These are phyloP conservation scores for Puccinia triticina DNA, from an alignment of 1,284 basidiomycete genomes.

Conservation along the genomic window DNA sequence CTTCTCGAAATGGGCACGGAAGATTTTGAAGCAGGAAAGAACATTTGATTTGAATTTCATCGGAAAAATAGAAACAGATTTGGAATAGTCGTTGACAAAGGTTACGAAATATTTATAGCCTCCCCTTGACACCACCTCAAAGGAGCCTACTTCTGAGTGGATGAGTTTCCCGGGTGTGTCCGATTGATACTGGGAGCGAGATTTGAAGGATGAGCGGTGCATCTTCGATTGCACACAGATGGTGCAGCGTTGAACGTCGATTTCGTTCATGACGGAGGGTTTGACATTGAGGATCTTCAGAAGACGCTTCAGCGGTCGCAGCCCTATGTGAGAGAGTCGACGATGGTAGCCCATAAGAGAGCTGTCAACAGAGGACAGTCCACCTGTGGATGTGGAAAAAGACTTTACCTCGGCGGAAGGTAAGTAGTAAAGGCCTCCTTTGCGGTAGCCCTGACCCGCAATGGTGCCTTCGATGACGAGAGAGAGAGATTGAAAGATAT, in stretches of 20 bases:
- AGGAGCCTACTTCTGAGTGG: background rate
- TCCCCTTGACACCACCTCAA: background rate
- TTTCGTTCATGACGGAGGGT: background rate
- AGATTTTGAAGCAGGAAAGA: no score
- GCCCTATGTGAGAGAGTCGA: background rate
- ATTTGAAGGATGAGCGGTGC: background rate
- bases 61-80: background rate
- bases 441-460: no score
- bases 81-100: background rate
- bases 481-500: no score
- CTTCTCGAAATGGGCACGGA: constrained; percentile 56
- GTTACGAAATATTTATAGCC: no score
- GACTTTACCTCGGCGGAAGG: no score
- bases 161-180: background rate
- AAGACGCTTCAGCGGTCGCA: background rate
- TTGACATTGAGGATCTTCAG: background rate
- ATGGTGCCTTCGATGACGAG: no score
- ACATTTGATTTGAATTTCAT: constrained; percentile 17
- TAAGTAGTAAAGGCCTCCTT: no score
- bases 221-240: constrained; percentile 12
- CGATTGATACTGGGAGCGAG: background rate
- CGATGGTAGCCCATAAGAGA: background rate
- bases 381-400: no score
- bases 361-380: no score
- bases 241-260: background rate